Conservation (phyloP, 1,139 yeast genomes). For the Scheffersomyces cryptocercus region DNA sequence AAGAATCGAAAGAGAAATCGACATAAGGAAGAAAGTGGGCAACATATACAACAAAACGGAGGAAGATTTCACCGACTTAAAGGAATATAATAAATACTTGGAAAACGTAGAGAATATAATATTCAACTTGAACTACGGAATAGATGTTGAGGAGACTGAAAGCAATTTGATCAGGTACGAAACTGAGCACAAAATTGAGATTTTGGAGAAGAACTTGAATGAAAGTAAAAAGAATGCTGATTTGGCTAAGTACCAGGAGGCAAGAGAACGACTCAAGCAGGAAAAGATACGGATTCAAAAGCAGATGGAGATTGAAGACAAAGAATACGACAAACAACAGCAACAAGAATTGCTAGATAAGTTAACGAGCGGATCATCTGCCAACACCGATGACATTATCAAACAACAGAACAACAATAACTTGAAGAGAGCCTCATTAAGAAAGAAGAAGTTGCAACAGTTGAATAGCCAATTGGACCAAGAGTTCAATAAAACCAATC, state of each 20-base stretch:
- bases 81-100: conserved; percentile 70
- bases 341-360: conserved; percentile 70
- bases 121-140: conserved; percentile 69
- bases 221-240: conserved; percentile 69
- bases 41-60: conserved; percentile 79
- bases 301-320: conserved; percentile 70
- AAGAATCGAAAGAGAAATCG: conserved; percentile 86
- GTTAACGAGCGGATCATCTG: conserved; percentile 54
- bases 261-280: conserved; percentile 57
- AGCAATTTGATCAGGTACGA: conserved; percentile 70
- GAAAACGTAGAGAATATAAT: conserved; percentile 83
- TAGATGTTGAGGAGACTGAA: conserved; percentile 75
- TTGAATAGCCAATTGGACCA: conserved; percentile 54
- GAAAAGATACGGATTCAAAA: conserved; percentile 65
- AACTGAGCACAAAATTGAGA: conserved; percentile 70
- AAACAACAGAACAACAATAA: conserved; percentile 42
- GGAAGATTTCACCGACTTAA: conserved; percentile 64
- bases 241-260: conserved; percentile 58
- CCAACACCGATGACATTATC: conserved; percentile 54
- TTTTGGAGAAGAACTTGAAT: conserved; percentile 63
- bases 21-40: conserved; percentile 76
- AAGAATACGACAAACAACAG: conserved; percentile 55
- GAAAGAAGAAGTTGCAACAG: conserved; percentile 68
- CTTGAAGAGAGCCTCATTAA: conserved; percentile 62
- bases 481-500: conserved; percentile 30